Base-by-base conservation (phyloP, 1,284 basidiomycete genomes). In the Macrocystidia cucumis region DNA sequence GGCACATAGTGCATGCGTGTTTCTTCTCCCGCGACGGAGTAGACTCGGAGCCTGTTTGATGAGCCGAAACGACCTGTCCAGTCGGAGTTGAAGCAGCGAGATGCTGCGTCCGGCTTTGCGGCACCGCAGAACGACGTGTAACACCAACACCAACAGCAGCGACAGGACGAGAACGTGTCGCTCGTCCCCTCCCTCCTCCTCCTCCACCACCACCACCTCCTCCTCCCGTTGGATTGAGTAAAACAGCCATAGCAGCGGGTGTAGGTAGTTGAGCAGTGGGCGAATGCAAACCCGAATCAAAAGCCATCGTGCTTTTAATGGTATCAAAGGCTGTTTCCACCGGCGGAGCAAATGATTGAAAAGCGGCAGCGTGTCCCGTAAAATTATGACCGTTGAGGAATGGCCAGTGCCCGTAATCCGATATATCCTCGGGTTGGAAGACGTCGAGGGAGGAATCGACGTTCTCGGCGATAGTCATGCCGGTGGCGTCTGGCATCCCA, bases 1-100 rank as follows among this genome's bases (percentile, higher is more conserved):
- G 77, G 60, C 82, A 86, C 81, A 86, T 84, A 54, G 74, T 73
- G 46, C 83, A 86, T 12, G 60, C 69, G 54, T 86, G 80, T 56
- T 74, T 75, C 65, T 76, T 78, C 67, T 79, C 73, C 52, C 72
- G 69, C 44, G 62, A 59, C 38, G 57, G 49, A 28, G 45, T 47
- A n/a, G n/a, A n/a, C n/a, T n/a, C n/a, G n/a, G n/a, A n/a, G n/a
- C n/a, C n/a, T n/a, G n/a, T n/a, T n/a, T n/a, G n/a, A n/a, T n/a
- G n/a, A n/a, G n/a, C n/a, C n/a, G n/a, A n/a, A n/a, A n/a, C n/a
- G n/a, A n/a, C n/a, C n/a, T n/a, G n/a, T n/a, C n/a, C n/a, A n/a
- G n/a, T n/a, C n/a, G n/a, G n/a, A n/a, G n/a, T n/a, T n/a, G n/a
- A n/a, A n/a, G n/a, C n/a, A n/a, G 12, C 12, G 3, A 28, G 25